Evolutionary conservation across 495 filamentous ascomycete genomes (phyloP), one percentile per base, ranked within the genome.

Genomic region (Oidiodendron maius): DNA sequence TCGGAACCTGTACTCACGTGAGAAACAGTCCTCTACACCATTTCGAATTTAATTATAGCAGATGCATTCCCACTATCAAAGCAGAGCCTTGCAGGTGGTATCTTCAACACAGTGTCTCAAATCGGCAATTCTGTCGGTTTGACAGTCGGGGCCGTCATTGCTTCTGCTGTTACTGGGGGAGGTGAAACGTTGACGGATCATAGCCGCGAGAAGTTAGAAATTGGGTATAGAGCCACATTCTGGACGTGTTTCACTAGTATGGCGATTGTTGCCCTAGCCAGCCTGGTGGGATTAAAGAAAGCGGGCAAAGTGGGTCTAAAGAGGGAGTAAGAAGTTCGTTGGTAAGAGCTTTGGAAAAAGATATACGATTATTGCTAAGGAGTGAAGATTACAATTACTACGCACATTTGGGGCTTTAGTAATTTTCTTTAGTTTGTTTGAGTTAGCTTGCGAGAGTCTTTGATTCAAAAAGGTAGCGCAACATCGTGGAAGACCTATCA

Each of bases 91-190:
- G 80, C 76, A 1, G 80, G 81, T 3, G 81, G 74, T 2, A 79
- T 86, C 0, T 84, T 84, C 66, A 82, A 82, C 51, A 80, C 78
- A 0, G 61, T 77, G 11, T 61, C 74, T 1, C 80, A 84, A 57
- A 71, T 85, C 42, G 82, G 83, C 0, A 79, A 66, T 17, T 68
- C 71, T 0, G 60, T 86, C 12, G 81, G 81, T 1, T 52, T 83
- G 4, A 74, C 75, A 4, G 51, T 80, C 6, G 69, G 74, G 26
- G 74, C 71, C 3, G 69, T 80, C 11, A 73, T 85, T 40, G 72
- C 81, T 0, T 61, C 66, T 3, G 55, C 63, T 16, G 68, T 81
- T 34, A 34, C 1, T 81, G 77, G 0, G 65, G 26, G 12, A 36
- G 20, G 0, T 35, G 13, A 13, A 21, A 1, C 3, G 9, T 16